Base-by-base conservation (phyloP, 768 basidiomycete species). In the Russula griseocarnosa region DNA sequence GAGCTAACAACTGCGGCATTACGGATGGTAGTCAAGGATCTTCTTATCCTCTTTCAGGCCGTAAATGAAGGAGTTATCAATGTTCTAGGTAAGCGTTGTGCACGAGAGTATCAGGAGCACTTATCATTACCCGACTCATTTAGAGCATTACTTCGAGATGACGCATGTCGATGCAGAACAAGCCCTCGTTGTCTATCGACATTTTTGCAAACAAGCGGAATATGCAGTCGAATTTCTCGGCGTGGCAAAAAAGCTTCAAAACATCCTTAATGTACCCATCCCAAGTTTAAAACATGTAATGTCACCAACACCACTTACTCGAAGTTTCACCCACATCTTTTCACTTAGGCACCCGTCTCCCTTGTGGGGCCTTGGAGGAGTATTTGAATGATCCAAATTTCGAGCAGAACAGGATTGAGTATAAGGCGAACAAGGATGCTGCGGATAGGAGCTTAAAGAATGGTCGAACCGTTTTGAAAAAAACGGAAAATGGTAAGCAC, bases 111-210 rank as follows among this genome's bases (percentile, higher is more conserved):
- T 74, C 76, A 16, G 64, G 16, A 18, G 16, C 78, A 47, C 16
- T 47, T 28, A 16, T 18, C 36, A 16, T 30, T 38, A 51, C 18
- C n/a, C 36, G 58, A 60, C 30, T 16, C 53, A 5, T 57, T 28
- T 34, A 86, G 97, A 98, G 71, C 90, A 96, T 76, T 99, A 97
- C 75, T 98, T 98, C 71, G 95, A 97, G 73, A 98, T 98, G 97
- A 92, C 94, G 0, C 89, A 90, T 66, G 75, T 86, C n/a, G 96
- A 98, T 71, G 97, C 96, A 0, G 77, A 82, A 42, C 86, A 90
- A 36, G 91, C 96, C n/a, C 82, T 98, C 28, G 74, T 77, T 20
- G 86, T 98, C 65, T 99, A 99, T 78, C 90, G 93, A 60, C 85
- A 88, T 65, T 99, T 99, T 75, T 98, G 95, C 76, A 86, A 83